These are phyloP conservation scores for Zygotorulaspora florentina DNA, from an alignment of 805 yeast species.

Conservation along the genomic window DNA sequence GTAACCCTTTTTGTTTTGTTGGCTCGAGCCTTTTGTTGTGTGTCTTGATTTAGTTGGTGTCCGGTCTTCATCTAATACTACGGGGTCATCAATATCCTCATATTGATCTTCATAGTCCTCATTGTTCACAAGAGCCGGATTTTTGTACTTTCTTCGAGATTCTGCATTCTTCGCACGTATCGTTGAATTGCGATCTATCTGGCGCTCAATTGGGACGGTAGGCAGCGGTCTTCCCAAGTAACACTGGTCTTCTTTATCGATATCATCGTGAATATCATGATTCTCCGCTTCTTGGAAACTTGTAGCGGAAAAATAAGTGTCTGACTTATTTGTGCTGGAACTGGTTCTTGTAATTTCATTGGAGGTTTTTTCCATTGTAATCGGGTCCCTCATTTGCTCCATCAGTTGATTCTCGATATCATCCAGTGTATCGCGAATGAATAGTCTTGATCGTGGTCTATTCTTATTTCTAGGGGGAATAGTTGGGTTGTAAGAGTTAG, in stretches of 20 bases:
- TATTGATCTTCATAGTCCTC: constrained; percentile 17
- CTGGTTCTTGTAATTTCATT: constrained; percentile 10
- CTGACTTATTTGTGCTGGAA: constrained; percentile 16
- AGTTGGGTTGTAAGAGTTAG: constrained; percentile 26
- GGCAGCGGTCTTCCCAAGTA: constrained; percentile 27
- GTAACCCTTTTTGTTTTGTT: not conserved
- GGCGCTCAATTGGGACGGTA: constrained; percentile 14
- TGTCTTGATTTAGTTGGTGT: constrained; percentile 1
- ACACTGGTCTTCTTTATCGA: constrained; percentile 11
- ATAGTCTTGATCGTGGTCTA: constrained; percentile 31
- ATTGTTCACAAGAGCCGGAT: constrained; percentile 1
- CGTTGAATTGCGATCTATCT: constrained; percentile 13
- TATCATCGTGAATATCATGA: constrained; percentile 6
- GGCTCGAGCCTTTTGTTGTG: not conserved
- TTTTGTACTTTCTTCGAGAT: not conserved
- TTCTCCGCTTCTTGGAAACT: constrained; percentile 13
- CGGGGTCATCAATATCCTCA: constrained; percentile 19
- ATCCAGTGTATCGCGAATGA: constrained; percentile 23
- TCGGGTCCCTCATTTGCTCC: constrained; percentile 16
- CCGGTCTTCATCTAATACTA: constrained; percentile 1
- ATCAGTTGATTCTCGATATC: constrained; percentile 20
- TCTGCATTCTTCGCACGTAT: constrained; percentile 1
- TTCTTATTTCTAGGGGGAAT: constrained; percentile 34
- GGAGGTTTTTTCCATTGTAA: not conserved
- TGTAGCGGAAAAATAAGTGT: constrained; percentile 28